phyloP scores from a whole-genome alignment of 352 stramenopile genomes.

The Thraustochytrium striatum region DNA sequence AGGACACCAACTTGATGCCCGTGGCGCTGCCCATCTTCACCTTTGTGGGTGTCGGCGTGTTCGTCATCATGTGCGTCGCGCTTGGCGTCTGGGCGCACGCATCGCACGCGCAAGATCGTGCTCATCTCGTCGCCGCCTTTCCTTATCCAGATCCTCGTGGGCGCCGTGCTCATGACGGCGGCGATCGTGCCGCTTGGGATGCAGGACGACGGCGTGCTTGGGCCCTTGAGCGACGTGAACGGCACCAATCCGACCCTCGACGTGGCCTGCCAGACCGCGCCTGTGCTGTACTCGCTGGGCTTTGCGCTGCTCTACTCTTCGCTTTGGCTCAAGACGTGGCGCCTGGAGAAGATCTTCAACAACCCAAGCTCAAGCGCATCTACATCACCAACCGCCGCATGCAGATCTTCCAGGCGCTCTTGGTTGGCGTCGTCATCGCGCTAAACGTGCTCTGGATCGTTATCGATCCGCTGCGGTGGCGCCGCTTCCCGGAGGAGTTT shows the following conservation, averaged over 20 bases:
- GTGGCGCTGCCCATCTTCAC: neutral
- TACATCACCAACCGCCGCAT: slow-evolving; percentile 42
- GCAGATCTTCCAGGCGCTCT: slow-evolving; percentile 15
- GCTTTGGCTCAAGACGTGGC: slow-evolving; percentile 46
- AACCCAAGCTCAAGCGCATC: slow-evolving; percentile 48
- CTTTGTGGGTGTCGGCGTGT: neutral
- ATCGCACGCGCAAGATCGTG: slow-evolving; percentile 28
- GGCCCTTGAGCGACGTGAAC: neutral
- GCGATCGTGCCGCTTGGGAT: slow-evolving; percentile 26
- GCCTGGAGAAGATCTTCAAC: slow-evolving; percentile 24
- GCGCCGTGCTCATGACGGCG: neutral
- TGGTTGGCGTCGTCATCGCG: slow-evolving; percentile 7
- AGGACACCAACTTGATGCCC: slow-evolving; percentile 11
- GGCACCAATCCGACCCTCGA: neutral
- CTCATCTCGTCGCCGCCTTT: slow-evolving; percentile 40
- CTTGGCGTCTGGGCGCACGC: slow-evolving; percentile 16
- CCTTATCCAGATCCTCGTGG: slow-evolving; percentile 34
- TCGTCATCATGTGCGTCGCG: neutral
- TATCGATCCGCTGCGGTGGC: slow-evolving; percentile 7
- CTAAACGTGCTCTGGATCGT: slow-evolving; percentile 40
- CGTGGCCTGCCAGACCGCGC: slow-evolving; percentile 9
- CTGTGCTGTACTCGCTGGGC: slow-evolving; percentile 30
- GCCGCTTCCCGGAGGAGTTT: neutral
- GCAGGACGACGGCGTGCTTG: slow-evolving; percentile 19
- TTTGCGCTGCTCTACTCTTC: slow-evolving; percentile 25